Evolutionary conservation across 1,139 yeast genomes (phyloP), one percentile per base, ranked within the genome.

Genomic region (Lodderomyces margitis): DNA sequence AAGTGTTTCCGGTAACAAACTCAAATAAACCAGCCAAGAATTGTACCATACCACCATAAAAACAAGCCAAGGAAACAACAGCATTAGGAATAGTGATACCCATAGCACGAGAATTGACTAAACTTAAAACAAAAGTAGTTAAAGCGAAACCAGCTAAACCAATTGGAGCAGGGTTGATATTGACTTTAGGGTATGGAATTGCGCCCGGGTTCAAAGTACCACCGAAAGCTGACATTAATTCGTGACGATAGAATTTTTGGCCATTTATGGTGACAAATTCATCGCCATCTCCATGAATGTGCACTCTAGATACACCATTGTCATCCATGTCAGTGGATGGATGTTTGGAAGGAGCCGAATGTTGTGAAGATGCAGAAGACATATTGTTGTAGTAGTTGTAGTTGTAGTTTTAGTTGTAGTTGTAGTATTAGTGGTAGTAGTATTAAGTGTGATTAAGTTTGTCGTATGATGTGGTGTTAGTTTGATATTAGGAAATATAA

Each of bases 1-100:
- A 71, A 16, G 70, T 60, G 54, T 70, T 70, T 23, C 63, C 63
- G 17, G 57, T 51, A 30, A 57, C 50, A 46, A 76, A 58, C 53
- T 76, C 82, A 80, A 79, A 77, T 45, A 73, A 60, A 10, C 82
- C 83, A 5, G 76, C 75, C 35, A 72, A 58, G 5, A 73, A 54
- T 57, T 75, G 78, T 21, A 67, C 70, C 1, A 63, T 57, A 14
- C 81, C 81, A 8, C 79, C 74, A 40, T 75, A 74, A 49, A 75
- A 74, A 33, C 59, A 55, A 19, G 67, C 65, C 15, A 71, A 58
- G 14, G 76, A 75, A 40, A 85, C 59, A 5, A 66, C 74, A 8
- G 61, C 63, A 41, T 65, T 65, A 7, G 74, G 65, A 10, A 54
- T 48, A 2, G 48, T 47, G 34, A 71, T 53, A 8, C 75, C 75